Base-by-base conservation (phyloP, 495 filamentous ascomycete species). In the Bacidia rubella region DNA sequence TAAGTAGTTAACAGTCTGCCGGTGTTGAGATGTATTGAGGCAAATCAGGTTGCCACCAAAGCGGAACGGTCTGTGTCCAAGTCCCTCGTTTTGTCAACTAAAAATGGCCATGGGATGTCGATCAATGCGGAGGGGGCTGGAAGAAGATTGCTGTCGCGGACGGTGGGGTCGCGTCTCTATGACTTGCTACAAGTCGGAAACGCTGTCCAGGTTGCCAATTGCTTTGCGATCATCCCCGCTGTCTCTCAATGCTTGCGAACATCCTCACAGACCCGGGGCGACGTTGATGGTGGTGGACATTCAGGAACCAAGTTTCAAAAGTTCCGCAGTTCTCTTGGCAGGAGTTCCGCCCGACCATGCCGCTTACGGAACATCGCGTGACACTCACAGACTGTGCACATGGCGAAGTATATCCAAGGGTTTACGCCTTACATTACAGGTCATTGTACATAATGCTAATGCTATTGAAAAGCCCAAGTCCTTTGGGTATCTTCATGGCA, bases 91-190 rank as follows among this genome's bases (percentile, higher is more conserved):
- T 9, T 39, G 32, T 39, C 10, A 9, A 39, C 32, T 9, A n/a
- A 39, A 39, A 9, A 10, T 39, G 32, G 41, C 12, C 17, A 9
- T 44, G 41, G 12, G 41, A 20, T 20, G 41, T 44, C 41, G 41
- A 44, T 44, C 41, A 44, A 44, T 9, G 41, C 41, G 41, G 41
- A n/a, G 20, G 41, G 41, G 41, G 41, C 41, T 44, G 41, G 41
- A 9, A 22, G 41, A 20, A 20, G 41, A 17, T 44, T 5, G 29
- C 29, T 35, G 29, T 35, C 29, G 29, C 15, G 7, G 29, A 5
- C 5, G 29, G 5, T 35, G 7, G 15, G 29, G 29, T 15, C 15
- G 29, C 29, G 29, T 35, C n/a, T n/a, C n/a, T n/a, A n/a, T n/a
- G n/a, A n/a, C n/a, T n/a, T n/a, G n/a, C n/a, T n/a, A n/a, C n/a